Base-by-base conservation (phyloP, 257 asterid species). In the Penstemon davidsonii region DNA sequence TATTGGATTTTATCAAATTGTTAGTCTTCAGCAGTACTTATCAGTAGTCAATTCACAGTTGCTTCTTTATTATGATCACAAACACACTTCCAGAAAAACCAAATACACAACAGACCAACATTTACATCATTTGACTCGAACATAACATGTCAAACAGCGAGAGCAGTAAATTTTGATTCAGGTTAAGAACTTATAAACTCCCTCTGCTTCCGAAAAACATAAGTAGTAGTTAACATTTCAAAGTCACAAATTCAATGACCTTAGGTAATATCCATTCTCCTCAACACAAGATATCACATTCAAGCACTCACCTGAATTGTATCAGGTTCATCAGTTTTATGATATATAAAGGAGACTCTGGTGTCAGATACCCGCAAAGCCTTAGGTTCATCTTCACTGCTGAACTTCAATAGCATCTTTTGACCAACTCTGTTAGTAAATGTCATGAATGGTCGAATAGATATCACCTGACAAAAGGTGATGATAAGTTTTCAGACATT, bases 341-440 rank as follows among this genome's bases (percentile, higher is more conserved):
- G 79, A 70, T 76, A 88, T 46, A 83, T 76, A 76, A 87, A 91
- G 69, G 96, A 81, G 66, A 87, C 88, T 84, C 99, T 86, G 45
- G 89, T 78, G 80, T 94, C 99, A 45, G 91, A 80, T 69, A 85
- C 73, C 68, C 64, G 75, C 81, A 94, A 83, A 74, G 83, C 80
- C 87, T 87, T 94, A 65, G 92, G 91, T 66, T 87, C 96, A 73
- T 94, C 97, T 70, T 86, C 96, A 74, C 76, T 75, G 81, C 91
- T 83, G 75, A 94, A 84, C 83, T 85, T 94, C 79, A 94, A 53
- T 38, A 77, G 79, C 67, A 93, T 71, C 69, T 76, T 79, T 81
- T 90, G 84, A 52, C 99, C 99, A 76, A 88, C 76, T 86, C 99
- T 84, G 79, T 93, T 93, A 51, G 99, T 93, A 72, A 93, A 91